phyloP scores from a whole-genome alignment of 2,329 filamentous ascomycete genomes.

The Pyricularia sp. region DNA sequence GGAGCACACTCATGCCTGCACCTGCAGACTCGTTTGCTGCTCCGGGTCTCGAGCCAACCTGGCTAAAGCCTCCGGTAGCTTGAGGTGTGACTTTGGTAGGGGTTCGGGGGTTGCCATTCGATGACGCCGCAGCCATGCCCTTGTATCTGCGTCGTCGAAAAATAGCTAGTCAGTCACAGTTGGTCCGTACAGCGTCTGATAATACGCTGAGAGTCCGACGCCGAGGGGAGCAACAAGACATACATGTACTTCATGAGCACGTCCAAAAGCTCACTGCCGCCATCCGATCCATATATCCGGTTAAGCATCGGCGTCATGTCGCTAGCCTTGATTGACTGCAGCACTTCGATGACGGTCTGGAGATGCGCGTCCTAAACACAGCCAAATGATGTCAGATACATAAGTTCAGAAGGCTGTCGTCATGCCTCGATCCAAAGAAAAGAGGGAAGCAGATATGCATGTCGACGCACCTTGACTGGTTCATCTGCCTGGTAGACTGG shows the following conservation, averaged over 20 bases:
- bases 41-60: slow-evolving; percentile 52
- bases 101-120: slow-evolving; percentile 33
- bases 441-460: background rate
- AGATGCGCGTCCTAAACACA: slow-evolving; percentile 71
- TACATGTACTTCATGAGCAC: slow-evolving; percentile 97
- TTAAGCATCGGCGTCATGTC: slow-evolving; percentile 88
- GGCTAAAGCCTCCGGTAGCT: slow-evolving; percentile 72
- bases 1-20: slow-evolving; percentile 87
- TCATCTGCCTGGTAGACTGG: slow-evolving; percentile 63
- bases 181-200: background rate
- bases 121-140: slow-evolving; percentile 58
- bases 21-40: slow-evolving; percentile 59
- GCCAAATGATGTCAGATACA: background rate
- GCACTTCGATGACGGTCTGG: slow-evolving; percentile 80
- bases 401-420: background rate
- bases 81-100: slow-evolving; percentile 56
- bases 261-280: slow-evolving; percentile 78
- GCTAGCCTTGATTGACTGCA: slow-evolving; percentile 91
- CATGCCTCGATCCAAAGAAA: background rate
- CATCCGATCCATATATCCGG: slow-evolving; percentile 67
- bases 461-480: slow-evolving; percentile 42
- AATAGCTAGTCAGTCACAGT: slow-evolving; percentile 5
- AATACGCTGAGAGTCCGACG: background rate
- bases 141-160: slow-evolving; percentile 65
- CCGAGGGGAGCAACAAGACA: slow-evolving; percentile 22